These are phyloP conservation scores for Catenaria anguillulae DNA, from an alignment of 371 early-diverging fungal genomes.

Conservation along the genomic window DNA sequence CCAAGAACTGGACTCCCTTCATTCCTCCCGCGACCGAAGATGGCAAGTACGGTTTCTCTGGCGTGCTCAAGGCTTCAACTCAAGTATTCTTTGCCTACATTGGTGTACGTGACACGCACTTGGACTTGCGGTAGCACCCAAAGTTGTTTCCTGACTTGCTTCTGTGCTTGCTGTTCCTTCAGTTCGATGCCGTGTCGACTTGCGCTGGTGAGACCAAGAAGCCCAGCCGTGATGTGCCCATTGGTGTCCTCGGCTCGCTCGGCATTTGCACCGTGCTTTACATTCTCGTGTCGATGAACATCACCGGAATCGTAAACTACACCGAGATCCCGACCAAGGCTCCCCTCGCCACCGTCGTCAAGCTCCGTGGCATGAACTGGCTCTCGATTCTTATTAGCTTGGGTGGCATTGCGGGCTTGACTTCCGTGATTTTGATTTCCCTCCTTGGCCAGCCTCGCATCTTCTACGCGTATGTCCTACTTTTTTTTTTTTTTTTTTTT, in stretches of 20 bases:
- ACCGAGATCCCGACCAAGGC: conserved; percentile 26
- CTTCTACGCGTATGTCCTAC: conserved; percentile 31
- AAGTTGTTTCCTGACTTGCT: too few relatives aligned
- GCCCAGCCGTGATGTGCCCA: conserved; percentile 68
- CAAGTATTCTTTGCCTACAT: conserved; percentile 77
- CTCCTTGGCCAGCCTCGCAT: conserved; percentile 76
- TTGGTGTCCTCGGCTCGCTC: conserved; percentile 68
- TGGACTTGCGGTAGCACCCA: too few relatives aligned
- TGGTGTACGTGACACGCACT: too few relatives aligned
- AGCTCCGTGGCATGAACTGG: conserved; percentile 41
- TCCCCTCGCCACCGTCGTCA: conserved; percentile 52
- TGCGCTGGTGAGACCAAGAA: conserved; percentile 70
- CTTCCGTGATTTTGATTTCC: conserved; percentile 56
- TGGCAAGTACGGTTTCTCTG: conserved; percentile 20
- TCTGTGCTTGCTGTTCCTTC: too few relatives aligned
- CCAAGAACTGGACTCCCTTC: conserved; percentile 58
- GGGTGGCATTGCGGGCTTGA: conserved; percentile 64
- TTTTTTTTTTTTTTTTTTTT: too few relatives aligned
- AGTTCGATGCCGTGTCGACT: conserved; percentile 79
- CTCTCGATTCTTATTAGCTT: conserved; percentile 50
- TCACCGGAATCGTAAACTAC: conserved; percentile 60
- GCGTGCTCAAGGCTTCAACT: conserved; percentile 57
- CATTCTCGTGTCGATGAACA: conserved; percentile 49
- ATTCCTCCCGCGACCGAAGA: conserved; percentile 37
- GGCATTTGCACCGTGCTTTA: conserved; percentile 61